phyloP scores from a whole-genome alignment of 805 yeast genomes.

The Ogataea neopini region DNA sequence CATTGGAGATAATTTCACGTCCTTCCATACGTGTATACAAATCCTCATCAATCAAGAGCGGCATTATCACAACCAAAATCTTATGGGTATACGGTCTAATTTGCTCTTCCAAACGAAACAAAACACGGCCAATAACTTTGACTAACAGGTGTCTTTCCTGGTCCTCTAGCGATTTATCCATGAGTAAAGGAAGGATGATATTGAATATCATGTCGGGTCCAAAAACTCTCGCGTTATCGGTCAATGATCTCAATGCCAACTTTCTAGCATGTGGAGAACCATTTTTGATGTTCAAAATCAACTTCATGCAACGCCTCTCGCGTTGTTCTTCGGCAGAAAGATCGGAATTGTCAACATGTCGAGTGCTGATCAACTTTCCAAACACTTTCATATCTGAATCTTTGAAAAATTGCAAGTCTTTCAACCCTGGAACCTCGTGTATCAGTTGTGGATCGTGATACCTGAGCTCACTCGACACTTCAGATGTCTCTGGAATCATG shows the following conservation, averaged over 20 bases:
- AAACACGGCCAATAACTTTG: conserved; percentile 68
- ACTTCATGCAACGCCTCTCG: conserved; percentile 60
- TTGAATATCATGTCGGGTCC: conserved; percentile 73
- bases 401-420: conserved; percentile 67
- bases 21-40: conserved; percentile 74
- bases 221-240: conserved; percentile 59
- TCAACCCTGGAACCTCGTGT: conserved; percentile 61
- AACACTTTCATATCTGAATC: conserved; percentile 73
- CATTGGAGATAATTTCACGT: conserved; percentile 69
- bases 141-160: conserved; percentile 82
- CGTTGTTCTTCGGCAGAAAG: conserved; percentile 53
- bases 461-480: conserved; percentile 25
- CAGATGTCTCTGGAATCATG: conserved; percentile 53
- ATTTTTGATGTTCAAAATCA: conserved; percentile 72
- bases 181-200: conserved; percentile 70
- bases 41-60: conserved; percentile 79
- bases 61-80: conserved; percentile 72
- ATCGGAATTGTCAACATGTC: conserved; percentile 33
- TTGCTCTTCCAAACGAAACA: conserved; percentile 62
- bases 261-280: conserved; percentile 73
- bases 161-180: conserved; percentile 72
- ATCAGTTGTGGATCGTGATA: conserved; percentile 41
- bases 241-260: conserved; percentile 61
- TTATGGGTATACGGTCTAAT: conserved; percentile 74
- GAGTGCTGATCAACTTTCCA: conserved; percentile 50